Percentiles rank a stretch among this genome's conserved stretches.
Conservation (phyloP, 2,329 filamentous ascomycete genomes). For the Alternaria conjuncta region DNA sequence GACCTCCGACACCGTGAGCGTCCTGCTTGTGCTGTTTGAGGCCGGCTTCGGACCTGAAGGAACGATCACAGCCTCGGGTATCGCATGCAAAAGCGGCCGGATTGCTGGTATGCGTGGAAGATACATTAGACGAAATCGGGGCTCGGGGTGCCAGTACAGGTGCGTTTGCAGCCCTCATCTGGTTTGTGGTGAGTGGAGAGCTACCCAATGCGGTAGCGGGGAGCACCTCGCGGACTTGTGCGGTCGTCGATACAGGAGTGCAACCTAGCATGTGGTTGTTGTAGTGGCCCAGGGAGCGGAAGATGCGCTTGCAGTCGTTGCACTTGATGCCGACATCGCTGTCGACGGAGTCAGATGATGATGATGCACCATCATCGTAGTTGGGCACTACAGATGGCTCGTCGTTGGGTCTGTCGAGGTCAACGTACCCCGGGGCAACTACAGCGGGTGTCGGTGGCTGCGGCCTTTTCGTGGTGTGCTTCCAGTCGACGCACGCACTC, state of each 20-base stretch:
- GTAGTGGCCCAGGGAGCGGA: slow-evolving; percentile 18
- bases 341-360: slow-evolving; percentile 14
- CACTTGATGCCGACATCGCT: slow-evolving; percentile 17
- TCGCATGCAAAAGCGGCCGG: slow-evolving; percentile 15
- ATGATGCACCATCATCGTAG: slow-evolving; percentile 3
- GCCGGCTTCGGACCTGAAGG: slow-evolving; percentile 27
- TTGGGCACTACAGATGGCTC: not conserved
- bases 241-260: not conserved
- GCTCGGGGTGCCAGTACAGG: not conserved
- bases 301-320: slow-evolving; percentile 27
- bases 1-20: slow-evolving; percentile 31
- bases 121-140: not conserved
- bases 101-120: not conserved
- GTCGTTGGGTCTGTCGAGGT: slow-evolving; percentile 17
- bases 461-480: not conserved
- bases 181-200: not conserved
- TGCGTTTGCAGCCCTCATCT: not conserved
- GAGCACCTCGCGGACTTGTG: not conserved
- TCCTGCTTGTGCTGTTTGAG: slow-evolving; percentile 30
- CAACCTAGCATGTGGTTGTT: slow-evolving; percentile 35
- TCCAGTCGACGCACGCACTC: slow-evolving; percentile 23
- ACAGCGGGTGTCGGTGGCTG: not conserved
- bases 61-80: slow-evolving; percentile 16
- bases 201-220: not conserved
- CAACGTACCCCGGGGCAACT: slow-evolving; percentile 9